A percentile compares a stretch with the other conserved stretches of the same genome.
phyloP scores from a whole-genome alignment of 352 stramenopile genomes.

The Globisporangium cystogenes region DNA sequence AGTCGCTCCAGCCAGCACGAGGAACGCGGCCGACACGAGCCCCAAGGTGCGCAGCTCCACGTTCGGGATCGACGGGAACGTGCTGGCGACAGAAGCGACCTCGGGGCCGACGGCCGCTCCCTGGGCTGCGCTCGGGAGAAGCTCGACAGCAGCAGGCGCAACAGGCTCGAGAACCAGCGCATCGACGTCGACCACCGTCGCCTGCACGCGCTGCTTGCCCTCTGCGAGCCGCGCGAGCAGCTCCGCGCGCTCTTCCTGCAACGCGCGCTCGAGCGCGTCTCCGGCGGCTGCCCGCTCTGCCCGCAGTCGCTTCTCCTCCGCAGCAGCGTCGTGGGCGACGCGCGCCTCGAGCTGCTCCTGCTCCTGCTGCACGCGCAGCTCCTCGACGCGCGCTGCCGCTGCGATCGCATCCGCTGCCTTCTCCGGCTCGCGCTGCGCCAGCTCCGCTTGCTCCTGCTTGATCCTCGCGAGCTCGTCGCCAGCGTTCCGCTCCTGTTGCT shows the following conservation, averaged over 20 bases:
- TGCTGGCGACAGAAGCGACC: not conserved
- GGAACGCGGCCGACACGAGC: conserved; percentile 4
- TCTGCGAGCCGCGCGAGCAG: conserved; percentile 1
- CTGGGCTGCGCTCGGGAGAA: not conserved
- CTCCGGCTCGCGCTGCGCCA: not conserved
- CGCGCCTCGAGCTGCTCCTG: conserved; percentile 2
- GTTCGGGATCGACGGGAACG: not conserved
- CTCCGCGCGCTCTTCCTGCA: conserved; percentile 5
- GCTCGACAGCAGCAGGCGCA: not conserved
- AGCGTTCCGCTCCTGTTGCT: not conserved
- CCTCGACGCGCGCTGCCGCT: conserved; percentile 5
- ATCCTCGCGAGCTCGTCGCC: conserved; percentile 22
- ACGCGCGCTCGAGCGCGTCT: not conserved
- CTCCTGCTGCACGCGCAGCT: conserved; percentile 7
- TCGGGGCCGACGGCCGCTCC: not conserved
- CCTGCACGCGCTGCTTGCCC: not conserved
- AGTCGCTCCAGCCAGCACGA: conserved; percentile 15
- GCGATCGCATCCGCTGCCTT: conserved; percentile 8
- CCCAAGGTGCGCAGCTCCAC: conserved; percentile 4
- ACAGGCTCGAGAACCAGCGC: not conserved
- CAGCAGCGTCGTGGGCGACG: conserved; percentile 4
- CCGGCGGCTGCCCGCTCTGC: conserved; percentile 8
- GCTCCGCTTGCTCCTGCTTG: conserved; percentile 7
- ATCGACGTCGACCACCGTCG: not conserved
- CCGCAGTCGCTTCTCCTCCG: conserved; percentile 1